A percentile compares a stretch with the other conserved stretches of the same genome.
These are phyloP conservation scores for Anisodus acutangulus DNA, from an alignment of 257 asterid genomes.

Conservation along the genomic window DNA sequence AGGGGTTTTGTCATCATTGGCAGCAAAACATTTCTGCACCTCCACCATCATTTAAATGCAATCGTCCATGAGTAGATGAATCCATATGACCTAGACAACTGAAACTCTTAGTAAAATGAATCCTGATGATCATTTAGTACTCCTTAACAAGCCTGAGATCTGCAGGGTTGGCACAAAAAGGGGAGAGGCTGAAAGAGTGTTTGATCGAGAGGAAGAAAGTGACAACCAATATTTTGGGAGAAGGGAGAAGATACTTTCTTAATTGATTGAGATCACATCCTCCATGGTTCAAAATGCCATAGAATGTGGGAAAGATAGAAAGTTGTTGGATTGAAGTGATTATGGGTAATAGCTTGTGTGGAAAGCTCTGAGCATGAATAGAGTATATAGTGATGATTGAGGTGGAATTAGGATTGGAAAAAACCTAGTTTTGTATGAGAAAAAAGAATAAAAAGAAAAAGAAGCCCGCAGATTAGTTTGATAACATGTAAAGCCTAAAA, in stretches of 20 bases:
- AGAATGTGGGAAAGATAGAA: neutral
- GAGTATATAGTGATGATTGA: neutral
- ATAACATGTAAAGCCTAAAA: neutral
- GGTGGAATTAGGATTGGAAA: slow-evolving; percentile 21
- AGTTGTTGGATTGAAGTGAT: slow-evolving; percentile 16
- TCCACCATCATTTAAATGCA: slow-evolving; percentile 7
- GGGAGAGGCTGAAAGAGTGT: neutral
- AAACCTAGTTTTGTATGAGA: slow-evolving; percentile 21
- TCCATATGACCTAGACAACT: neutral
- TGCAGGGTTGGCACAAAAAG: slow-evolving; percentile 23
- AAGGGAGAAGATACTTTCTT: slow-evolving; percentile 19
- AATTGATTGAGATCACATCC: neutral
- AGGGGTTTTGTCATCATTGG: neutral
- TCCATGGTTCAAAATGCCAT: slow-evolving; percentile 22
- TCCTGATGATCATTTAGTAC: slow-evolving; percentile 14
- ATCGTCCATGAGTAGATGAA: neutral
- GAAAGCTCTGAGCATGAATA: slow-evolving; percentile 14
- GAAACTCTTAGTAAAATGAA: neutral
- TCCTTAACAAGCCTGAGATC: neutral
- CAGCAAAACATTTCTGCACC: neutral
- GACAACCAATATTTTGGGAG: neutral
- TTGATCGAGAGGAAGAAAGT: neutral
- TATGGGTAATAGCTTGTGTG: neutral
- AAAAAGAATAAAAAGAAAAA: slow-evolving; percentile 11
- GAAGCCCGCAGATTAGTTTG: neutral